These are phyloP conservation scores for Suillus weaverae DNA, from an alignment of 768 basidiomycete species.

Conservation along the genomic window DNA sequence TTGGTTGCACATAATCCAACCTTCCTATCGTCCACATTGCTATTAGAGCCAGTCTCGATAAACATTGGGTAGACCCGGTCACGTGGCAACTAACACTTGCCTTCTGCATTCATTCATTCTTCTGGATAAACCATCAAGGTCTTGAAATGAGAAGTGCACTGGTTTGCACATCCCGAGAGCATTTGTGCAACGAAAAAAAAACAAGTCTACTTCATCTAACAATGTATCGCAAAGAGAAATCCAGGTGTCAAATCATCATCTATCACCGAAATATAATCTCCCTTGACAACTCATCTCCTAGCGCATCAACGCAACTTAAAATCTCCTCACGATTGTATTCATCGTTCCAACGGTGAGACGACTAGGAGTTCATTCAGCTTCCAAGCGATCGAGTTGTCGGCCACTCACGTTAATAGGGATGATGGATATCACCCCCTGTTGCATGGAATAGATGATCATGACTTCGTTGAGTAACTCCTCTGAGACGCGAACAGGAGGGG, in stretches of 20 bases:
- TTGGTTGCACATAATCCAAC: neutral
- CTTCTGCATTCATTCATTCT: no score
- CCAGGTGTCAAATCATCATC: neutral
- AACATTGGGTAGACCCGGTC: neutral
- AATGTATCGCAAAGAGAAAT: neutral
- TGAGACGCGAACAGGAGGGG: constrained; percentile 9
- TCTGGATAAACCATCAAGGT: no score
- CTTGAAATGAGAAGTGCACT: neutral
- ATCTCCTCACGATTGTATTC: constrained; percentile 35
- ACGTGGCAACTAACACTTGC: neutral
- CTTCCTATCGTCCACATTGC: neutral
- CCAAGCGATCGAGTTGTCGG: neutral
- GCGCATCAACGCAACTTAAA: constrained; percentile 41
- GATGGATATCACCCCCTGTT: constrained; percentile 19
- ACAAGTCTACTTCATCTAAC: neutral
- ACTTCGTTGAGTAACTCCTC: constrained; percentile 22
- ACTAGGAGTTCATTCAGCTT: constrained; percentile 18
- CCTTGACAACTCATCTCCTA: constrained; percentile 44
- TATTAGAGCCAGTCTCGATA: no score
- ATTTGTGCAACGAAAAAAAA: neutral
- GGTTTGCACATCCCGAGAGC: neutral
- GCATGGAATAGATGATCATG: constrained; percentile 27
- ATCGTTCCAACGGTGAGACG: constrained; percentile 30
- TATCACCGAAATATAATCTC: constrained; percentile 39
- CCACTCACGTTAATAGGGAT: constrained; percentile 28